Conservation (phyloP, 306 rosid species). For the Macrotyloma uniflorum region DNA sequence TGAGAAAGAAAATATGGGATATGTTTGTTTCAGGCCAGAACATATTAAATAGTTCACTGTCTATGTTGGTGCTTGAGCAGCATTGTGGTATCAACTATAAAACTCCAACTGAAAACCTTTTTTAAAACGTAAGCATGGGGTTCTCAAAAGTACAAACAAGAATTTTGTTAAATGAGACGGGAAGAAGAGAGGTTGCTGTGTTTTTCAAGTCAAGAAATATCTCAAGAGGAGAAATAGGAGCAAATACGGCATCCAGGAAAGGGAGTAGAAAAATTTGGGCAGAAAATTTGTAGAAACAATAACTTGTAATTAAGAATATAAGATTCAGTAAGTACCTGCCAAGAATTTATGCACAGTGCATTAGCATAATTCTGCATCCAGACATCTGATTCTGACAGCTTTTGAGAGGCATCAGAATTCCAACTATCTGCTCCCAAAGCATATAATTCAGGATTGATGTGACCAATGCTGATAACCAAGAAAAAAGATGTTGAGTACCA, state of each 20-base stretch:
- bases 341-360: constrained; percentile 80
- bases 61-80: constrained; percentile 9
- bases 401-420: constrained; percentile 51
- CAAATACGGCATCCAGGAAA: constrained; percentile 12
- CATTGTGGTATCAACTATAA: constrained; percentile 14
- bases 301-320: constrained; percentile 7
- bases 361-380: constrained; percentile 85
- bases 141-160: not conserved
- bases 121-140: not conserved
- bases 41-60: not conserved
- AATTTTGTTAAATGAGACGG: constrained; percentile 21
- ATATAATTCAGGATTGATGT: constrained; percentile 74
- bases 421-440: constrained; percentile 73
- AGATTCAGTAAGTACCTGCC: constrained; percentile 73
- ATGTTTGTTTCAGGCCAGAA: not conserved
- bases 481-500: constrained; percentile 20
- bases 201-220: constrained; percentile 27
- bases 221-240: not conserved
- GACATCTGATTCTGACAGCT: constrained; percentile 54
- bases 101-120: constrained; percentile 20
- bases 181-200: constrained; percentile 8
- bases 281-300: constrained; percentile 18
- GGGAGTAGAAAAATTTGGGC: not conserved
- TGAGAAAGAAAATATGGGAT: not conserved
- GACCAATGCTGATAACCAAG: constrained; percentile 81